A percentile compares a stretch with the other conserved stretches of the same genome.
These are phyloP conservation scores for Candida pseudoviswanathii DNA, from an alignment of 1,139 yeast genomes.

Conservation along the genomic window DNA sequence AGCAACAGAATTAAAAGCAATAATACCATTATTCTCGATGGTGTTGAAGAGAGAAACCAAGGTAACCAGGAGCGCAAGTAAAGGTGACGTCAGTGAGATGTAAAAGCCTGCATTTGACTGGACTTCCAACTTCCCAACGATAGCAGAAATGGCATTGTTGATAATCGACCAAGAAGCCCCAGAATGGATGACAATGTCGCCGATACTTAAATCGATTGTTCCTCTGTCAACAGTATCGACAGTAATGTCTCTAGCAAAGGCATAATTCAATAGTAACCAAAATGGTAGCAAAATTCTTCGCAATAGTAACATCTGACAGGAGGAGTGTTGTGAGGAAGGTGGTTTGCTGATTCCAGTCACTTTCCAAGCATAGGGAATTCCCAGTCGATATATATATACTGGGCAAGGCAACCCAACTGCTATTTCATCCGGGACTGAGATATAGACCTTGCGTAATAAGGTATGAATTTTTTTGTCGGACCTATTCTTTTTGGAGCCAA, in stretches of 20 bases:
- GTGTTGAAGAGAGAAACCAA: constrained; percentile 17
- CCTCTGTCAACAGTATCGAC: constrained; percentile 18
- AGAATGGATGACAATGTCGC: constrained; percentile 23
- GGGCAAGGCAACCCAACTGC: too few relatives aligned
- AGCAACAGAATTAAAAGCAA: constrained; percentile 24
- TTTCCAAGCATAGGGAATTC: too few relatives aligned
- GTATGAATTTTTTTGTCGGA: too few relatives aligned
- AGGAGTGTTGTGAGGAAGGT: too few relatives aligned
- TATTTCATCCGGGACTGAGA: too few relatives aligned
- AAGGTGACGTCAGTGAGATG: constrained; percentile 6
- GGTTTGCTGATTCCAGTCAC: too few relatives aligned
- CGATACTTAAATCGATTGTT: constrained; percentile 20
- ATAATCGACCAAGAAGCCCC: constrained; percentile 37
- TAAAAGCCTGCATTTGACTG: constrained; percentile 27
- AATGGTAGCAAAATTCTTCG: neutral
- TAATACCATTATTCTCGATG: constrained; percentile 24
- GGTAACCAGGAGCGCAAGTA: constrained; percentile 16
- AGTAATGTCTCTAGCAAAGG: constrained; percentile 6
- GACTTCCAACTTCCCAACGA: constrained; percentile 25
- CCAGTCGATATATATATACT: too few relatives aligned
- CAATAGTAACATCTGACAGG: neutral
- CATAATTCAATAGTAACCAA: neutral
- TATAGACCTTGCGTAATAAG: too few relatives aligned
- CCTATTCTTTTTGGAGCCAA: too few relatives aligned
- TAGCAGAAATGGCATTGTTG: constrained; percentile 27